phyloP scores from a whole-genome alignment of 2,329 filamentous ascomycete species.

The Triangularia setosa region DNA sequence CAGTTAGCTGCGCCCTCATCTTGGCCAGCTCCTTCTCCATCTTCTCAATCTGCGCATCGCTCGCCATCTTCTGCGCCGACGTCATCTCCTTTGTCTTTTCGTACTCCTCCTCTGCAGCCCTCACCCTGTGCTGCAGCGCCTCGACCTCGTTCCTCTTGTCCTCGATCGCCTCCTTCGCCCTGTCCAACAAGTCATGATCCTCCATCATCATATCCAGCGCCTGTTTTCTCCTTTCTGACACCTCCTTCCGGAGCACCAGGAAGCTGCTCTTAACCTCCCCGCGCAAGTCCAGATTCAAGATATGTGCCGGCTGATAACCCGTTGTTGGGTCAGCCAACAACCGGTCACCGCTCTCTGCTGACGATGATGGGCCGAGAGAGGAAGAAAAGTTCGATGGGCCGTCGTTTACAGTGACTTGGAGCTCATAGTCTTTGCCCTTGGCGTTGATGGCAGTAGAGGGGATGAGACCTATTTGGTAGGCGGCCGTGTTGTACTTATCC shows the following conservation, averaged over 20 bases:
- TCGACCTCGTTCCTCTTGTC: conserved; percentile 93
- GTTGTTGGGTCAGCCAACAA: conserved; percentile 76
- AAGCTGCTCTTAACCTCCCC: conserved; percentile 78
- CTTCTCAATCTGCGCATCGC: conserved; percentile 93
- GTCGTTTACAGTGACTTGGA: conserved; percentile 76
- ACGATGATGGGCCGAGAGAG: conserved; percentile 42
- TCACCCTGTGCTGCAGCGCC: conserved; percentile 80
- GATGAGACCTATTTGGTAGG: conserved; percentile 90
- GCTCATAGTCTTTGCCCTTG: conserved; percentile 78
- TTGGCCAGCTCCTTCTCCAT: conserved; percentile 98
- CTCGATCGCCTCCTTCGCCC: conserved; percentile 93
- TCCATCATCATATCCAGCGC: conserved; percentile 90
- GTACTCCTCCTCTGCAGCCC: conserved; percentile 87
- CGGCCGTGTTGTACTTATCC: conserved; percentile 88
- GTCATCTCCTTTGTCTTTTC: conserved; percentile 88
- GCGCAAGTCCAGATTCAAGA: conserved; percentile 84
- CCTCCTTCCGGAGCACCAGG: conserved; percentile 75
- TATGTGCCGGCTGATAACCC: conserved; percentile 84
- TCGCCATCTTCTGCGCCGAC: conserved; percentile 79
- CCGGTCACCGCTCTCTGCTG: conserved; percentile 57
- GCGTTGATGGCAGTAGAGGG: conserved; percentile 81
- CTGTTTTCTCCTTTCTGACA: conserved; percentile 79
- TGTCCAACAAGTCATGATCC: conserved; percentile 87
- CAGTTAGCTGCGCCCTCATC: conserved; percentile 78
- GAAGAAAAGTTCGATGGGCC: conserved; percentile 68